Evolutionary conservation across 2,329 filamentous ascomycete species (phyloP), one percentile per base, ranked within the genome.

Genomic region (Cryphonectria radicalis): DNA sequence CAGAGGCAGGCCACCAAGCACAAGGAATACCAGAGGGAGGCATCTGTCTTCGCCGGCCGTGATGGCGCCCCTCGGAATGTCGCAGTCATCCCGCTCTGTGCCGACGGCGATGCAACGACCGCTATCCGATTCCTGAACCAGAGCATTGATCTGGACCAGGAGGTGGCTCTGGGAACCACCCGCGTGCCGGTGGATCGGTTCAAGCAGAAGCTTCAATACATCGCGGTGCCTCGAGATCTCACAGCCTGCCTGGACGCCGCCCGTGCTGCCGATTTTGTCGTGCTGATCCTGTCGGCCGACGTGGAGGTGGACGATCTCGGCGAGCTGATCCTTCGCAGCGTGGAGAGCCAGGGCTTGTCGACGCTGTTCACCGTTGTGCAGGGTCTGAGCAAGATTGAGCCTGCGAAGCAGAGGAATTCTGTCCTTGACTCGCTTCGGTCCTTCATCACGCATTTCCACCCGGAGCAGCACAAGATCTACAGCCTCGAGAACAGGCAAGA

Each of bases 361-460:
- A 98, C 94, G 32, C 88, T 97, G n/a, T 89, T 97, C 77, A 94
- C 93, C 0, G 88, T 93, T 17, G 94, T 97, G 0, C 92, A 97
- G 77, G 90, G 91, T 6, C 84, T 98, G 17, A 91, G 95, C 70
- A 88, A 88, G 72, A 84, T 97, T 55, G 92, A 97, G 75, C 90
- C 93, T 0, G 86, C 90, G 11, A 98, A 98, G 82, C 91, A 92
- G 79, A 87, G 91, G 71, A 86, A 90, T 0, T 91, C 94, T 72
- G 89, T 97, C 14, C 83, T 95, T 65, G 87, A 90, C 64, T 98
- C 95, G 1, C 86, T 99, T 69, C 96, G 94, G 80, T 97, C 94
- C 0, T 98, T 93, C 82, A 95, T 98, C 77, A 94, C 91, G 37
- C 95, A 97, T 80, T 99, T 97, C 83, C 95, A 98, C 80, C 94